These are phyloP conservation scores for Cryptosporidium felis DNA, from an alignment of 169 alveolate genomes.

Conservation along the genomic window DNA sequence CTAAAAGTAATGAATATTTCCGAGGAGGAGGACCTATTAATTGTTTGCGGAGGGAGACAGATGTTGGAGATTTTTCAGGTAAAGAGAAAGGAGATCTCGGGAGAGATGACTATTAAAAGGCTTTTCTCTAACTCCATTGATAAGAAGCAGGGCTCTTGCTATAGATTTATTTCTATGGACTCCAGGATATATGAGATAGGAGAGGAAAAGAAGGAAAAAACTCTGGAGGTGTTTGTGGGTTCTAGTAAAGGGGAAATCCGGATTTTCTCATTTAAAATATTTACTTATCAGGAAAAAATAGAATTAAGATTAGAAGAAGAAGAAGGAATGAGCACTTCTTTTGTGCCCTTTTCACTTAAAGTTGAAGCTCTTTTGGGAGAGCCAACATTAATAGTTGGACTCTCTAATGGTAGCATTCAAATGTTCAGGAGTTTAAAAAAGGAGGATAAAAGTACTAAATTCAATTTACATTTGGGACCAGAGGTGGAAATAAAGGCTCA, in stretches of 20 bases:
- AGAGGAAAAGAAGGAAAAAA: not conserved
- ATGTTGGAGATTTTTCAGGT: slow-evolving; percentile 32
- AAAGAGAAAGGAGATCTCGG: not conserved
- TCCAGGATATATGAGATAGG: no score
- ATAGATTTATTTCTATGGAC: slow-evolving; percentile 31
- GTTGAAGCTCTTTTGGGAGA: not conserved
- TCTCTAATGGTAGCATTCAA: slow-evolving; percentile 29
- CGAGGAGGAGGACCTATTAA: not conserved
- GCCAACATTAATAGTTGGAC: not conserved
- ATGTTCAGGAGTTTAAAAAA: not conserved
- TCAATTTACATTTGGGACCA: not conserved
- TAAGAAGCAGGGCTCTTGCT: not conserved
- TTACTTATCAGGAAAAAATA: not conserved
- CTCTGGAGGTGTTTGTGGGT: slow-evolving; percentile 5
- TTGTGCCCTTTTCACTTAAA: slow-evolving; percentile 50
- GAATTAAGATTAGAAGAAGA: not conserved
- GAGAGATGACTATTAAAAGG: not conserved
- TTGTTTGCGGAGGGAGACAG: slow-evolving; percentile 39
- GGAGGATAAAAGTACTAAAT: not conserved
- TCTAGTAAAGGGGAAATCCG: slow-evolving; percentile 50
- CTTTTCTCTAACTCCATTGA: slow-evolving; percentile 25
- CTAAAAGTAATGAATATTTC: not conserved
- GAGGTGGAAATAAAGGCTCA: slow-evolving; percentile 12
- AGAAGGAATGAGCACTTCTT: not conserved
- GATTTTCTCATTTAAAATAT: not conserved